Base-by-base conservation (phyloP, 2,329 filamentous ascomycete species). In the Diaporthe aspalathi region DNA sequence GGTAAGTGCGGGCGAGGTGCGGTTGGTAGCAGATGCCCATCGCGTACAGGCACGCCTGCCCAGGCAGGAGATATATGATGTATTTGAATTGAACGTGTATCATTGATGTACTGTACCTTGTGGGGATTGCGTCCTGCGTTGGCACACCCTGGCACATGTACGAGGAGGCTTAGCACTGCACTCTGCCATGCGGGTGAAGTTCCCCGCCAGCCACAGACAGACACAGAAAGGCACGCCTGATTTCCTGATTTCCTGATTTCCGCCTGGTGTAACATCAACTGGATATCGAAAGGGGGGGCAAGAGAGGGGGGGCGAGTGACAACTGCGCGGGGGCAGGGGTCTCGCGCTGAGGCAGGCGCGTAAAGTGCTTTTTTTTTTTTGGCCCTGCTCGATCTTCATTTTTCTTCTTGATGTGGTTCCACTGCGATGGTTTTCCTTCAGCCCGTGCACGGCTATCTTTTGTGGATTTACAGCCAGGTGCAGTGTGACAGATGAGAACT, bases 201-300 rank as follows among this genome's bases (percentile, higher is more conserved):
- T 35, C 60, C 60, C 60, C 57, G 57, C 57, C 27, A 63, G 35
- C 24, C n/a, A n/a, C 22, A 29, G 8, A 5, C 5, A 32, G 32
- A 29, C 20, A 22, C 20, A 29, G n/a, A n/a, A n/a, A n/a, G n/a
- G n/a, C n/a, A n/a, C n/a, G n/a, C n/a, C n/a, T n/a, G n/a, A n/a
- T n/a, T n/a, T n/a, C n/a, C n/a, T n/a, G n/a, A n/a, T n/a, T n/a
- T n/a, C 52, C 56, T 49, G 40, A 17, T 22, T n/a, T 57, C 57
- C 52, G 29, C 40, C 27, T 68, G 47, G 43, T 60, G 67, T n/a
- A 40, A 57, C 52, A 35, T 9, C 66, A 49, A 29, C 40, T 38
- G 29, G 16, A 29, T 32, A 53, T 57, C 43, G 20, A 56, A 32
- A n/a, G 49, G 50, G 63, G 5, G 32, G 35, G 2, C 5, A 38